Percentiles rank a stretch among this genome's conserved stretches.
phyloP scores from a whole-genome alignment of 768 basidiomycete species.

The Lanmaoa rubissima region DNA sequence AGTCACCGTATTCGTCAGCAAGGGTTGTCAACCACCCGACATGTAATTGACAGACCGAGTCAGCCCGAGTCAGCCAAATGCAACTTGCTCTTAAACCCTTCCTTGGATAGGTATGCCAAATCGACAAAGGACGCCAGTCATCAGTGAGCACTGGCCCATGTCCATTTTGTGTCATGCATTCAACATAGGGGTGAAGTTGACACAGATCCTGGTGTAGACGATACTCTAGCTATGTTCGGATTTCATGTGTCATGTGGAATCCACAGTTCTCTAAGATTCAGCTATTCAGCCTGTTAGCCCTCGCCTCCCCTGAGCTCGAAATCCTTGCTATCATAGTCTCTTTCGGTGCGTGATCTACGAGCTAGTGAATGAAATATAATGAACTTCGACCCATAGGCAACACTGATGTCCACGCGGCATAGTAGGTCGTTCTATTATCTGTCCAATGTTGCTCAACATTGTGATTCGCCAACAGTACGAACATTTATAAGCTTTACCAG shows the following conservation, averaged over 20 bases:
- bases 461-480: constrained; percentile 43
- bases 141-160: constrained; percentile 49
- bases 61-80: background rate
- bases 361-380: background rate
- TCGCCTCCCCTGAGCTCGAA: constrained; percentile 81
- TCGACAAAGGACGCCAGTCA: constrained; percentile 50
- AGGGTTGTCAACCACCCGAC: too few species aligned
- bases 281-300: constrained; percentile 63
- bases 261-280: background rate
- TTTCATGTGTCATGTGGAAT: background rate
- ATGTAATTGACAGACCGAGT: too few species aligned
- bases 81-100: background rate
- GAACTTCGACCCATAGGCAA: constrained; percentile 50
- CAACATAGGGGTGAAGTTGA: constrained; percentile 52
- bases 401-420: constrained; percentile 58
- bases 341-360: constrained; percentile 52
- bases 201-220: constrained; percentile 86
- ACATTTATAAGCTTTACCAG: constrained; percentile 76
- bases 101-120: constrained; percentile 16
- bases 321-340: constrained; percentile 74
- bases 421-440: constrained; percentile 38
- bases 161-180: background rate
- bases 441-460: background rate
- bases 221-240: constrained; percentile 71
- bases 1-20: background rate